A percentile compares a stretch with the other conserved stretches of the same genome.
phyloP scores from a whole-genome alignment of 208 protist genomes.

The Trypanosoma avium region DNA sequence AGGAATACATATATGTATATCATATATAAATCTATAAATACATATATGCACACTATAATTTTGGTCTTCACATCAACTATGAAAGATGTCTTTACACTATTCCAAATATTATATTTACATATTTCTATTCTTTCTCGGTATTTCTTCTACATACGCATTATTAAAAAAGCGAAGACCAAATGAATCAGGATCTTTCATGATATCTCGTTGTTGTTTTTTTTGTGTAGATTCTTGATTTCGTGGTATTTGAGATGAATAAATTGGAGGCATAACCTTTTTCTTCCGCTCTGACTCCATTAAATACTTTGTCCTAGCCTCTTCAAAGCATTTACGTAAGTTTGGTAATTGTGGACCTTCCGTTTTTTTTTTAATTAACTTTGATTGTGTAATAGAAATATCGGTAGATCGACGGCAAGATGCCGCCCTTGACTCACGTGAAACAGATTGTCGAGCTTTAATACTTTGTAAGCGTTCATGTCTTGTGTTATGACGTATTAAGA shows the following conservation, averaged over 20 bases:
- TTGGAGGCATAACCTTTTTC: slow-evolving; percentile 42
- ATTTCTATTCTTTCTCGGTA: neutral
- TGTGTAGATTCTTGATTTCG: neutral
- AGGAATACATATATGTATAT: neutral
- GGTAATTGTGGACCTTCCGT: slow-evolving; percentile 28
- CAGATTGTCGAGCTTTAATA: slow-evolving; percentile 36
- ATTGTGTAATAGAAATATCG: neutral
- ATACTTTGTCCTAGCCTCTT: slow-evolving; percentile 58
- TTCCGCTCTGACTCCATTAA: slow-evolving; percentile 52
- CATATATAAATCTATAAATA: neutral
- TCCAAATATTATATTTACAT: too few relatives aligned
- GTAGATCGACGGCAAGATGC: neutral
- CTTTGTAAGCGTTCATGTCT: slow-evolving; percentile 54
- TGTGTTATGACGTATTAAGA: slow-evolving; percentile 48
- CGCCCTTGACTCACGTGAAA: neutral
- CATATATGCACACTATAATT: neutral
- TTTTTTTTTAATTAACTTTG: neutral
- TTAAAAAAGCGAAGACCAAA: slow-evolving; percentile 72
- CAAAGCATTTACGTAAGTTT: slow-evolving; percentile 63
- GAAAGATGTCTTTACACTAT: too few relatives aligned
- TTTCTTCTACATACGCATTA: neutral
- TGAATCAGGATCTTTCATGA: slow-evolving; percentile 50
- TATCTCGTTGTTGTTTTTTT: slow-evolving; percentile 21
- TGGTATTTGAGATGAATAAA: slow-evolving; percentile 25
- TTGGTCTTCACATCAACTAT: too few relatives aligned